phyloP scores from a whole-genome alignment of 768 basidiomycete genomes.

The Mycena vulgaris region DNA sequence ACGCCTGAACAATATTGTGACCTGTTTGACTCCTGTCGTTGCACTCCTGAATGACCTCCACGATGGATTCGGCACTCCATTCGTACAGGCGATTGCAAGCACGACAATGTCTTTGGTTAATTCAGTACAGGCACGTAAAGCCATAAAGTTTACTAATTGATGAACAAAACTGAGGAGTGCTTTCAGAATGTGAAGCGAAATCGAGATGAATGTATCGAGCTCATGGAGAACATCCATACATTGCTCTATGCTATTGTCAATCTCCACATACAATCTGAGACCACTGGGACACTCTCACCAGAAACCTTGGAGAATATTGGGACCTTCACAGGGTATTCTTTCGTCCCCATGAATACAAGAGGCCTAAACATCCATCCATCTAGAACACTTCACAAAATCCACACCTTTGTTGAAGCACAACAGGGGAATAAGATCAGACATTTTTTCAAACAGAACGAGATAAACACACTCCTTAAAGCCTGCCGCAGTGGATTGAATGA shows the following conservation, averaged over 20 bases:
- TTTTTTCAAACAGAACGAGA: background rate
- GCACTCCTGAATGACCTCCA: background rate
- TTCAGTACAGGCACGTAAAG: background rate
- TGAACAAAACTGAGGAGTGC: no score
- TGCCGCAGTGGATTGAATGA: background rate
- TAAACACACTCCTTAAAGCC: background rate
- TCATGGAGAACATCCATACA: background rate
- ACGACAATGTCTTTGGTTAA: background rate
- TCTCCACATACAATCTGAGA: background rate
- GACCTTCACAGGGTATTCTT: background rate
- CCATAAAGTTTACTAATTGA: no score
- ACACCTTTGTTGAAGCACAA: background rate
- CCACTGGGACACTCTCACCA: background rate
- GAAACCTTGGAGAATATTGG: background rate
- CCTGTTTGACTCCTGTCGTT: background rate
- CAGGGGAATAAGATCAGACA: background rate
- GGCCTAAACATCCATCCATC: no score
- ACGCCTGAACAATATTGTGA: background rate
- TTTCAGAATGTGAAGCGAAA: constrained; percentile 4
- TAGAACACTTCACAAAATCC: constrained; percentile 7
- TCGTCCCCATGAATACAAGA: background rate
- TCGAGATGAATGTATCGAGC: background rate
- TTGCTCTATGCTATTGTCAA: background rate
- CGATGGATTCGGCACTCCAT: background rate
- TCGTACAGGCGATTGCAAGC: background rate